Conservation (phyloP, 176 grass and related monocot species). For the Phragmites australis region DNA sequence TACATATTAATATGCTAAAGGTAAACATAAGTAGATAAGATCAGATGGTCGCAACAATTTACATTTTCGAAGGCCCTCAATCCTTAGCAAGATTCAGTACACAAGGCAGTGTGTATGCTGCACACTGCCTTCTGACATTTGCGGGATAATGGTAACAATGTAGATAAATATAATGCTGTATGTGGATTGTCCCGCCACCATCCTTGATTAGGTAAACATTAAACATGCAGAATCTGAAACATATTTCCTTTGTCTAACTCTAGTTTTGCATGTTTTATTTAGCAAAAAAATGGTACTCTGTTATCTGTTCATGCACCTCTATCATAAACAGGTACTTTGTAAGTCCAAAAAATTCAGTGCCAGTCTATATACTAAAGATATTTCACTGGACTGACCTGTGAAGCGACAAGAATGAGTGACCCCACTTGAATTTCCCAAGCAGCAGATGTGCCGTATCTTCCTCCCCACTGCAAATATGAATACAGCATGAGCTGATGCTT, state of each 20-base stretch:
- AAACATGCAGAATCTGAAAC: not conserved
- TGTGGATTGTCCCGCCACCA: not conserved
- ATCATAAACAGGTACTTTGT: not conserved
- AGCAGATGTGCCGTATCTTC: conserved; percentile 69
- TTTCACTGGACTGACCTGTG: conserved; percentile 63
- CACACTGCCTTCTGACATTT: not conserved
- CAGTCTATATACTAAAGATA: not conserved
- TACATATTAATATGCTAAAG: not conserved
- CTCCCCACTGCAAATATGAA: conserved; percentile 65
- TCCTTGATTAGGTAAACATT: not conserved
- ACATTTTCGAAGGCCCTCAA: not conserved
- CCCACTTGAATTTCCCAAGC: conserved; percentile 96
- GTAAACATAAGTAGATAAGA: not conserved
- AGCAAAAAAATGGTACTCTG: not conserved
- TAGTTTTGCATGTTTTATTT: not conserved
- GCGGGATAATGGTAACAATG: not conserved
- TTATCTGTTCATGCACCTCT: not conserved
- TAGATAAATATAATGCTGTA: no score
- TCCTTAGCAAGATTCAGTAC: not conserved
- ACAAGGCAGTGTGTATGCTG: no score
- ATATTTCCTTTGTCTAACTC: not conserved
- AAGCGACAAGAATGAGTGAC: conserved; percentile 89
- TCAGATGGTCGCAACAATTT: not conserved
- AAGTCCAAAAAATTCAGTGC: not conserved
- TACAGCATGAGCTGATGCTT: conserved; percentile 27